Evolutionary conservation across 2,329 filamentous ascomycete genomes (phyloP), one percentile per base, ranked within the genome.

Genomic region (Tolypocladium endophyticum): DNA sequence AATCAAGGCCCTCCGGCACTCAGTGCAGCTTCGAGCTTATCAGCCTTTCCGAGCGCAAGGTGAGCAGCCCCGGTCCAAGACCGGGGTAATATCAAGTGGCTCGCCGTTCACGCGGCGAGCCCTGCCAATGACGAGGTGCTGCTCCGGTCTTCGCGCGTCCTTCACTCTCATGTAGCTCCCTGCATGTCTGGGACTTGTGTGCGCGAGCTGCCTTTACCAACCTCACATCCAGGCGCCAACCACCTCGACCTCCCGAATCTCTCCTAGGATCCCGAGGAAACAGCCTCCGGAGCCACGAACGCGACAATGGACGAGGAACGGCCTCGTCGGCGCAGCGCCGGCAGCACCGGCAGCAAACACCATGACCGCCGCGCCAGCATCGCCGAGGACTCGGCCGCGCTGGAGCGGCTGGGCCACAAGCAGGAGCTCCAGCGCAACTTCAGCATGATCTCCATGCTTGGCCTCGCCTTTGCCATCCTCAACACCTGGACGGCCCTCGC

Each of bases 351-450:
- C 50, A n/a, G 50, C 50, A 53, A n/a, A 18, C 50, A 53, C 9
- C 45, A 30, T 28, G 25, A 16, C 50, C 50, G 50, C 18, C 50
- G 50, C 7, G 4, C 50, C 50, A 35, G 30, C 50, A 23, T 23
- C 11, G 50, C 20, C 58, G 68, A 70, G 47, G 75, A 77, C 63
- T 72, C 73, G 3, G 72, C 69, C 7, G 71, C 70, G n/a, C 71
- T 81, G 20, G 74, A 74, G 61, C 70, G 74, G 18, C 68, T 80
- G 50, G 79, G 79, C 55, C 75, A 80, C 59, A 78, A 76, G 68
- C 76, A 79, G 64, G 76, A 81, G 66, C 70, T 81, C 18, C 72
- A 76, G 65, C 75, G 79, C 55, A 80, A 79, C 67, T 81, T 81
- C 61, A 79, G 76, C 61, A 74, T 74, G 66, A 59, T 79, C 4